Conservation (phyloP, 2,329 filamentous ascomycete genomes). For the Cladosporium sp. region DNA sequence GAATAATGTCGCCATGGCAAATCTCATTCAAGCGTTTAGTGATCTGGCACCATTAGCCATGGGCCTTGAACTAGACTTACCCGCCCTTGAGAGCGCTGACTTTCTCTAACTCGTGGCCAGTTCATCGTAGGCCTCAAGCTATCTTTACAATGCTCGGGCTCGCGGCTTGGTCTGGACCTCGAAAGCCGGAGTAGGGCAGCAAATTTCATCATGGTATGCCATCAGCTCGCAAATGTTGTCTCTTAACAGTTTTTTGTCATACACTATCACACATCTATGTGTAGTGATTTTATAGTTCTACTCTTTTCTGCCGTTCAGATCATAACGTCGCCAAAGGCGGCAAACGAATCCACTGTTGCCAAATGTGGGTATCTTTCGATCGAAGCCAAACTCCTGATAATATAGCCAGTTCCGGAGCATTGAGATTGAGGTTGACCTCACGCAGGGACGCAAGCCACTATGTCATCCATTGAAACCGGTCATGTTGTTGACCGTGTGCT, state of each 20-base stretch:
- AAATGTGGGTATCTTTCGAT: constrained; percentile 4
- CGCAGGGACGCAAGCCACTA: not conserved
- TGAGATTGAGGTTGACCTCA: not conserved
- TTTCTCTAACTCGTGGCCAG: not conserved
- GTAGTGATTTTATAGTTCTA: not conserved
- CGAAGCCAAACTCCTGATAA: not conserved
- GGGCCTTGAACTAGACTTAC: not conserved
- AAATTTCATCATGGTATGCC: not conserved
- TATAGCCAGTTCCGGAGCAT: not conserved
- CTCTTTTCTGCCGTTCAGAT: not conserved
- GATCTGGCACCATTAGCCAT: not conserved
- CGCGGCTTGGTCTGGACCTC: not conserved
- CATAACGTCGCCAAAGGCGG: not conserved
- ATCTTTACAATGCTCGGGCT: not conserved
- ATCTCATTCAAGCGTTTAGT: not conserved
- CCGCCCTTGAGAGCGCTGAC: not conserved
- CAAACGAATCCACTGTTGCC: constrained; percentile 10
- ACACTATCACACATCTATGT: not conserved
- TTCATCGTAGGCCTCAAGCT: not conserved
- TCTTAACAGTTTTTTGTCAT: not conserved
- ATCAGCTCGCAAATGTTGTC: not conserved
- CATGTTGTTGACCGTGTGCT: not conserved
- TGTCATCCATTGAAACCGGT: not conserved
- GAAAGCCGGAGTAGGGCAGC: not conserved
- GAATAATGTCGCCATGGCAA: not conserved